phyloP scores from a whole-genome alignment of 768 basidiomycete species.

The Harrya chromipes region DNA sequence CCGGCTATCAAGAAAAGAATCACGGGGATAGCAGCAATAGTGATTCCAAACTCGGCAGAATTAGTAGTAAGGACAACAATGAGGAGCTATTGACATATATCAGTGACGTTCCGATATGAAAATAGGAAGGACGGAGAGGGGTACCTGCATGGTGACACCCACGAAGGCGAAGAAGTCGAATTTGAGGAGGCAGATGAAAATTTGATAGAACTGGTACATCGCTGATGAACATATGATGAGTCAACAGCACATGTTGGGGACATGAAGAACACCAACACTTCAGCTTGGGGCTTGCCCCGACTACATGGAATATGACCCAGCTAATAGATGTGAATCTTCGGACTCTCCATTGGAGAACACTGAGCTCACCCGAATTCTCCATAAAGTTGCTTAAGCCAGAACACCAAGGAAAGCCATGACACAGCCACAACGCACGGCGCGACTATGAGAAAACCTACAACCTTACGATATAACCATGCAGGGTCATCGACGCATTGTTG shows the following conservation, averaged over 20 bases:
- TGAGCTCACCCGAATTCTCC: slow-evolving; percentile 73
- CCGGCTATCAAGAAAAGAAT: slow-evolving; percentile 64
- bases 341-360: background rate
- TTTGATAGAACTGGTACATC: slow-evolving; percentile 88
- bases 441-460: slow-evolving; percentile 68
- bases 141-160: slow-evolving; percentile 85
- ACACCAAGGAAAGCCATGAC: slow-evolving; percentile 65
- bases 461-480: slow-evolving; percentile 54
- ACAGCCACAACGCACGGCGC: slow-evolving; percentile 65
- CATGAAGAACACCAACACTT: slow-evolving; percentile 52
- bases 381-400: slow-evolving; percentile 68
- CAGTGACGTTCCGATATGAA: background rate
- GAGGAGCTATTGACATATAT: slow-evolving; percentile 53
- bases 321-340: slow-evolving; percentile 36
- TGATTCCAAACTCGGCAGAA: slow-evolving; percentile 78
- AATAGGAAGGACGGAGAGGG: background rate
- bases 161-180: slow-evolving; percentile 88
- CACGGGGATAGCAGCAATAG: slow-evolving; percentile 79
- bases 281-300: slow-evolving; percentile 81
- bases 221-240: slow-evolving; percentile 38
- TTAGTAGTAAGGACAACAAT: slow-evolving; percentile 66
- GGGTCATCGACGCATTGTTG: slow-evolving; percentile 46
- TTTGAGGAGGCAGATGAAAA: slow-evolving; percentile 83
- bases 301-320: slow-evolving; percentile 90
- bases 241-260: background rate